Conservation (phyloP, 2,329 filamentous ascomycete species). For the Alternaria sp. region DNA sequence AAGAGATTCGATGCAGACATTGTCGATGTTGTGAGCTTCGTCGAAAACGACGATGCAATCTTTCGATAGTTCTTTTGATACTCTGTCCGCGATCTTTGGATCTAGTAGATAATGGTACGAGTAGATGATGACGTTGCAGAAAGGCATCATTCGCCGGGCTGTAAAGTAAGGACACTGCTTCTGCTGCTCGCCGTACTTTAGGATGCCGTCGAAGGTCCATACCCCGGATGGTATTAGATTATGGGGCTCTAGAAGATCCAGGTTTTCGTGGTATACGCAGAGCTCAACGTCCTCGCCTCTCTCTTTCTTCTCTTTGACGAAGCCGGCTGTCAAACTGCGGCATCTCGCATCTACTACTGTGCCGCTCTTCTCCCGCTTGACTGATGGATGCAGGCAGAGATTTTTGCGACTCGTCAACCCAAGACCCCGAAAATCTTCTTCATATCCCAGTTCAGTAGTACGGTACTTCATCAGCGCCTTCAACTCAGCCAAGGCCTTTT, state of each 20-base stretch:
- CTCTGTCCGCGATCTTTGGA: constrained; percentile 94
- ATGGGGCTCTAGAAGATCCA: constrained; percentile 92
- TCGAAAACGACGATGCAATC: constrained; percentile 99
- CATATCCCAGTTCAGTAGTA: constrained; percentile 82
- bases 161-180: constrained; percentile 99
- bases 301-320: constrained; percentile 97
- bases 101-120: constrained; percentile 98
- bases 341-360: constrained; percentile 94
- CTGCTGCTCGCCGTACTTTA: constrained; percentile 90
- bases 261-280: constrained; percentile 97
- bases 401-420: constrained; percentile 97
- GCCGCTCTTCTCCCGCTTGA: constrained; percentile 96
- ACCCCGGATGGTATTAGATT: constrained; percentile 94
- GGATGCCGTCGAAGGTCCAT: constrained; percentile 89
- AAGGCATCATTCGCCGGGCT: constrained; percentile 96
- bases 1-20: constrained; percentile 96
- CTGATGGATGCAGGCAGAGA: constrained; percentile 91
- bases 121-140: constrained; percentile 99
- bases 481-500: constrained; percentile 92
- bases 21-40: constrained; percentile 99
- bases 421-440: constrained; percentile 91
- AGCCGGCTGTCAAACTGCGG: constrained; percentile 92
- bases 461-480: constrained; percentile 96
- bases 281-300: constrained; percentile 92
- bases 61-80: constrained; percentile 94